Conservation (phyloP, 768 basidiomycete genomes). For the Amanita muscaria region DNA sequence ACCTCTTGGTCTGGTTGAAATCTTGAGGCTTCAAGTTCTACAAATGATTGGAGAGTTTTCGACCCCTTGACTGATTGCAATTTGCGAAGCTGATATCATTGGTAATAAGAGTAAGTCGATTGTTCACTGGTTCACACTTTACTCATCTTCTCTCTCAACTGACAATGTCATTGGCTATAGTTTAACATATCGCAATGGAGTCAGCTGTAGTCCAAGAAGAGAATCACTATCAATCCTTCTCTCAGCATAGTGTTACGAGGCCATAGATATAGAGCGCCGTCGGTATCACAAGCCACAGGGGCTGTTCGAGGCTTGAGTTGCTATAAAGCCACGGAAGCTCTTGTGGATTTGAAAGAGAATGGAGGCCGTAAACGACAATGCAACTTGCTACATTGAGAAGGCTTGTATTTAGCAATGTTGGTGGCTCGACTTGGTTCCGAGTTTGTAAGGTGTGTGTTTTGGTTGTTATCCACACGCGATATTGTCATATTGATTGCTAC, state of each 20-base stretch:
- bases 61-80: conserved; percentile 34
- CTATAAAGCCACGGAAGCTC: too few species aligned
- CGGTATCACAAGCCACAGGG: too few species aligned
- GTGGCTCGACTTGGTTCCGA: conserved; percentile 23
- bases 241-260: conserved; percentile 38
- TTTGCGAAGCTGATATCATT: conserved; percentile 31
- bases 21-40: conserved; percentile 61
- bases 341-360: too few species aligned
- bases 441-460: conserved; percentile 24
- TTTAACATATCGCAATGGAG: conserved; percentile 64
- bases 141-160: not conserved
- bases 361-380: too few species aligned
- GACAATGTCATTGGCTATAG: conserved; percentile 26
- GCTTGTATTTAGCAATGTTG: conserved; percentile 23
- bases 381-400: conserved; percentile 49
- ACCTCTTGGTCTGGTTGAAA: conserved; percentile 60
- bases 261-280: too few species aligned
- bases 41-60: conserved; percentile 53
- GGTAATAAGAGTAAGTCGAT: conserved; percentile 21
- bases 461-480: conserved; percentile 9
- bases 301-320: too few species aligned
- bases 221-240: conserved; percentile 32
- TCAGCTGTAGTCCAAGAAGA: conserved; percentile 67
- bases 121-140: conserved; percentile 11
- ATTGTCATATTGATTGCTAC: conserved; percentile 12